These are phyloP conservation scores for Endocladia muricata DNA, from an alignment of 31 red algal genomes.

Conservation along the genomic window DNA sequence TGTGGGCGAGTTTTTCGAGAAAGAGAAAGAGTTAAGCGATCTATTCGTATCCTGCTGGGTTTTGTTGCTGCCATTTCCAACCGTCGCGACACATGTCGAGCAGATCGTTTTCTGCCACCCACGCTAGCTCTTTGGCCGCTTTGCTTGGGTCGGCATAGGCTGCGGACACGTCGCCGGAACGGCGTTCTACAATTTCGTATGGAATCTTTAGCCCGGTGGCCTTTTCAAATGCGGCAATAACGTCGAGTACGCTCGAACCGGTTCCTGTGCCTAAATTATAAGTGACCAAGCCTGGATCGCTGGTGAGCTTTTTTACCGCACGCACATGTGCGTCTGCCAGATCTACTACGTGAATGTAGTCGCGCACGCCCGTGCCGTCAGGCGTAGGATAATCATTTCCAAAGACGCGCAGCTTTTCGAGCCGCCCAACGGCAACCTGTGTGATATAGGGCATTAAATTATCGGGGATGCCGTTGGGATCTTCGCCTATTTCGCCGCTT, in stretches of 20 bases:
- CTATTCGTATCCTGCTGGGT: conserved; percentile 83
- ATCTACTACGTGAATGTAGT: conserved; percentile 99
- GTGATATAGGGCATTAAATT: conserved; percentile 99
- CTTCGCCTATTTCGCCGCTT: conserved; percentile 92
- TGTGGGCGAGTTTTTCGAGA: too few species aligned
- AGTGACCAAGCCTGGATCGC: conserved; percentile 65
- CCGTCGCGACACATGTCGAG: conserved; percentile 93
- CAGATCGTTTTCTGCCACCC: conserved; percentile 88
- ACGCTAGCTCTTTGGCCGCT: conserved; percentile 82
- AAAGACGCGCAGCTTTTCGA: conserved; percentile 83
- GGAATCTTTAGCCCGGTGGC: conserved; percentile 82
- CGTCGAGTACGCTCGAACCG: conserved; percentile 89
- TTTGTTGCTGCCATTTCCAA: conserved; percentile 98
- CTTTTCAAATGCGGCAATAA: conserved; percentile 89
- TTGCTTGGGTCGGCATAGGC: conserved; percentile 91
- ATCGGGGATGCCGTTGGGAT: conserved; percentile 96
- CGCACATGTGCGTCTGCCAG: conserved; percentile 97
- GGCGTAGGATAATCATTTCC: conserved; percentile 95
- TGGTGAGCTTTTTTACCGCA: conserved; percentile 76
- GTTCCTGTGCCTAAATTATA: conserved; percentile 96
- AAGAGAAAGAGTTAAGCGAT: neutral
- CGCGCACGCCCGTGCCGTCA: conserved; percentile 97
- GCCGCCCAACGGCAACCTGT: conserved; percentile 96
- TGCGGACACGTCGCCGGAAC: conserved; percentile 82
- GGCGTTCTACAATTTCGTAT: conserved; percentile 69